Conservation (phyloP, 768 basidiomycete genomes). For the Tricholoma bakamatsutake region DNA sequence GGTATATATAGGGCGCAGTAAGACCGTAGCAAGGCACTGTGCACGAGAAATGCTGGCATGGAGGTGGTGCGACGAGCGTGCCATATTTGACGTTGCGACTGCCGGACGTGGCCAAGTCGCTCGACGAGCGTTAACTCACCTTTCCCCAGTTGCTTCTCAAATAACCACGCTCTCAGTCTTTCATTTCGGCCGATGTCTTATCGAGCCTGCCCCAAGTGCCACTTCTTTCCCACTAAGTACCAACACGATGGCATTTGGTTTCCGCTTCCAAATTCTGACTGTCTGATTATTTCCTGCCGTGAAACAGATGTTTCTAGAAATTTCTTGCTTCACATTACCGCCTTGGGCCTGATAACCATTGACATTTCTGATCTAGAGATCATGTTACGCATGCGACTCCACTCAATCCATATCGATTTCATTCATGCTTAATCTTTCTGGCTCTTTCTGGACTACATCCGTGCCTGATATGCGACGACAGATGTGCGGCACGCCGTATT, state of each 20-base stretch:
- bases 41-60: not conserved
- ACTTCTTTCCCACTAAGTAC: too few relatives aligned
- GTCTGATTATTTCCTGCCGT: not conserved
- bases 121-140: not conserved
- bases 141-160: not conserved
- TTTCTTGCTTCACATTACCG: too few relatives aligned
- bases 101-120: not conserved
- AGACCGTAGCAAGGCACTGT: not conserved
- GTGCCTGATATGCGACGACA: not conserved
- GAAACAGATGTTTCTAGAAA: too few relatives aligned
- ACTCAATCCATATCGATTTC: not conserved
- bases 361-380: too few relatives aligned
- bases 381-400: too few relatives aligned
- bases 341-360: too few relatives aligned
- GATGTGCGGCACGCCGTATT: not conserved
- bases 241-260: not conserved
- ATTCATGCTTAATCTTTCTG: not conserved
- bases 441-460: too few relatives aligned
- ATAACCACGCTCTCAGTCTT: not conserved
- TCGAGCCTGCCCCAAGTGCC: too few relatives aligned
- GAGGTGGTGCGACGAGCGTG: not conserved
- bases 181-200: not conserved
- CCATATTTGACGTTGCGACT: not conserved
- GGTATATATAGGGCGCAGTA: not conserved
- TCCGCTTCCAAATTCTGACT: not conserved